Evolutionary conservation across 805 yeast species (phyloP).

Genomic region (Lipomyces anomalus): DNA sequence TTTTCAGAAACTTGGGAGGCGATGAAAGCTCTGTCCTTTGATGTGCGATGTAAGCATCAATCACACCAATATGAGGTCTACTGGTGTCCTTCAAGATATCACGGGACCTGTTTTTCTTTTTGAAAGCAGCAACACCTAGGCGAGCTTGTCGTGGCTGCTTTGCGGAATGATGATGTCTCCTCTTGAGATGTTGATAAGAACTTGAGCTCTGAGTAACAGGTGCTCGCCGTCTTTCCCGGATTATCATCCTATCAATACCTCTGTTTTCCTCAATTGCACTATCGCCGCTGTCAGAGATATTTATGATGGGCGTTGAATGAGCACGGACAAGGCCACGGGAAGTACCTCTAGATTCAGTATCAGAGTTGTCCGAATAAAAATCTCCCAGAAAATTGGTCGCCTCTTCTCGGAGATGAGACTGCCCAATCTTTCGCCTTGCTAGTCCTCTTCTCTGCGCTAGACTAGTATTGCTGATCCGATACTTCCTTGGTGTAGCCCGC

Average conservation of each 20-base stretch:
- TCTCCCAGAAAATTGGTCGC: constrained; percentile 9
- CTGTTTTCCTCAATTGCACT: not conserved
- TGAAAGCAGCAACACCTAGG: no score
- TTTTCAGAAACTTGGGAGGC: constrained; percentile 15
- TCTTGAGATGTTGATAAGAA: no score
- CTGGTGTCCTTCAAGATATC: not conserved
- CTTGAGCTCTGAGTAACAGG: no score
- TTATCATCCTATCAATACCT: not conserved
- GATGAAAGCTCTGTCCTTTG: not conserved
- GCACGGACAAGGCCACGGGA: no score
- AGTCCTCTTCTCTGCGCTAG: constrained; percentile 13
- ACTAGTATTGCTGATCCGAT: constrained; percentile 1
- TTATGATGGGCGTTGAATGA: not conserved
- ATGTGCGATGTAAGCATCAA: constrained; percentile 17
- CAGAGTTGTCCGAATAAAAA: constrained; percentile 10
- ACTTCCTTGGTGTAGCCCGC: no score
- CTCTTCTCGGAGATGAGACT: constrained; percentile 1
- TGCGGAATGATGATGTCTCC: no score
- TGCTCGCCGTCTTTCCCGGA: not conserved
- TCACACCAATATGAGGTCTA: constrained; percentile 10
- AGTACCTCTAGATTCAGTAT: not conserved
- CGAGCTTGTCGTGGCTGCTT: not conserved
- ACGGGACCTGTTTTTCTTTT: not conserved
- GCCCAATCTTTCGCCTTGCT: constrained; percentile 20
- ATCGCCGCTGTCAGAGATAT: not conserved